These are phyloP conservation scores for Alternaria brassicicola DNA, from an alignment of 2,329 filamentous ascomycete genomes.

Conservation along the genomic window DNA sequence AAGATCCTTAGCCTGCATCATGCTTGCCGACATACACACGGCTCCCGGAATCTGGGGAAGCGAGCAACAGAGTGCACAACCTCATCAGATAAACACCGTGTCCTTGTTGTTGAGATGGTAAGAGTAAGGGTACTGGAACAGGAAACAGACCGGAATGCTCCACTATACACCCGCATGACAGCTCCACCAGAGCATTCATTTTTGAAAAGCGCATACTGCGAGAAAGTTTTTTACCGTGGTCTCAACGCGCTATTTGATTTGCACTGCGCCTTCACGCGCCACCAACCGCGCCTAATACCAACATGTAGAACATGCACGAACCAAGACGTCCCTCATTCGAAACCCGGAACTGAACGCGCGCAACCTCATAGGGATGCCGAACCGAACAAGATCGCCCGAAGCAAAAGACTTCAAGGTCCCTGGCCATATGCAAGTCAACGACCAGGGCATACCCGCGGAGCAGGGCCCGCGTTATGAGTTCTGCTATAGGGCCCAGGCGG, in stretches of 20 bases:
- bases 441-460: neutral
- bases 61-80: constrained; percentile 1
- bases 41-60: constrained; percentile 6
- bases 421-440: neutral
- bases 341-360: neutral
- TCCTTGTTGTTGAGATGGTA: neutral
- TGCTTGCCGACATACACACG: neutral
- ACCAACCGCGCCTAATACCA: neutral
- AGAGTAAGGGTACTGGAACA: constrained; percentile 6
- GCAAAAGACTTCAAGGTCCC: constrained; percentile 1
- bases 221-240: neutral
- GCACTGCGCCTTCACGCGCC: neutral
- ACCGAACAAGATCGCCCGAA: constrained; percentile 9
- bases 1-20: neutral
- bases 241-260: neutral
- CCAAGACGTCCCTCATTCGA: neutral
- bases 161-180: constrained; percentile 1
- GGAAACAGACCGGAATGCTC: constrained; percentile 4
- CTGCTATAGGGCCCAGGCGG: neutral
- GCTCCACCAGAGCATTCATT: neutral
- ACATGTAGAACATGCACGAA: neutral
- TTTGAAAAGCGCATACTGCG: neutral
- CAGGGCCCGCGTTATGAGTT: constrained; percentile 1
- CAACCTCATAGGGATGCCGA: neutral
- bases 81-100: neutral